Conservation (phyloP, 164 flowering plant species). For the Sedum album region DNA sequence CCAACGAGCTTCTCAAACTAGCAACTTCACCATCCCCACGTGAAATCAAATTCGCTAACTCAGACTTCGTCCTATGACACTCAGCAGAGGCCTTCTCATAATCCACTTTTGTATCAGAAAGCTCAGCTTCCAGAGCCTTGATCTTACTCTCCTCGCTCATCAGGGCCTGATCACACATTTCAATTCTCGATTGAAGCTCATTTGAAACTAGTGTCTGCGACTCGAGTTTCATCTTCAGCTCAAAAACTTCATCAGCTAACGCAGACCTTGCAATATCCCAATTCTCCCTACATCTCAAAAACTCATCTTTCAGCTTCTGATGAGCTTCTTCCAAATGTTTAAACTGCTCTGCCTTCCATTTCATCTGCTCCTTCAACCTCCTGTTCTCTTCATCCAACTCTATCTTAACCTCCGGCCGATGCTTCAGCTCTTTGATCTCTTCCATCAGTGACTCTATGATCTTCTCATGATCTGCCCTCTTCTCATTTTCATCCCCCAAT, state of each 20-base stretch:
- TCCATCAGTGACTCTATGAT: too few species aligned
- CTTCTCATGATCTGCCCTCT: too few species aligned
- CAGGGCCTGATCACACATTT: slow-evolving; percentile 54
- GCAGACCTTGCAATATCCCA: slow-evolving; percentile 44
- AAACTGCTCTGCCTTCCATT: slow-evolving; percentile 72
- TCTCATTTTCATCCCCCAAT: slow-evolving; percentile 20
- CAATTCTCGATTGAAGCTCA: slow-evolving; percentile 28
- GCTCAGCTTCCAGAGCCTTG: slow-evolving; percentile 37
- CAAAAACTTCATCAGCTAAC: slow-evolving; percentile 34
- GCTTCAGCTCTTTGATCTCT: too few species aligned
- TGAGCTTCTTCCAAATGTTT: slow-evolving; percentile 59
- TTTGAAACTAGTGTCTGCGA: slow-evolving; percentile 36
- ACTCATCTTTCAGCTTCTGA: slow-evolving; percentile 31
- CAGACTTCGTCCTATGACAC: slow-evolving; percentile 33
- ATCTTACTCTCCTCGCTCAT: slow-evolving; percentile 55
- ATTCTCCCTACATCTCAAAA: slow-evolving; percentile 25
- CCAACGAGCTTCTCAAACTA: slow-evolving; percentile 31
- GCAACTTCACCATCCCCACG: slow-evolving; percentile 43
- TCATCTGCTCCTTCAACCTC: slow-evolving; percentile 36
- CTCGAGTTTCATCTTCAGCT: slow-evolving; percentile 33
- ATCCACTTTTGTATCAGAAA: slow-evolving; percentile 28
- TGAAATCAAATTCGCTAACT: slow-evolving; percentile 26
- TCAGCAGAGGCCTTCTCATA: slow-evolving; percentile 32
- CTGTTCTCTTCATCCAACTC: slow-evolving; percentile 34
- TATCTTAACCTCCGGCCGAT: slow-evolving; percentile 20